These are phyloP conservation scores for Fusarium armeniacum DNA, from an alignment of 2,329 filamentous ascomycete species.

Conservation along the genomic window DNA sequence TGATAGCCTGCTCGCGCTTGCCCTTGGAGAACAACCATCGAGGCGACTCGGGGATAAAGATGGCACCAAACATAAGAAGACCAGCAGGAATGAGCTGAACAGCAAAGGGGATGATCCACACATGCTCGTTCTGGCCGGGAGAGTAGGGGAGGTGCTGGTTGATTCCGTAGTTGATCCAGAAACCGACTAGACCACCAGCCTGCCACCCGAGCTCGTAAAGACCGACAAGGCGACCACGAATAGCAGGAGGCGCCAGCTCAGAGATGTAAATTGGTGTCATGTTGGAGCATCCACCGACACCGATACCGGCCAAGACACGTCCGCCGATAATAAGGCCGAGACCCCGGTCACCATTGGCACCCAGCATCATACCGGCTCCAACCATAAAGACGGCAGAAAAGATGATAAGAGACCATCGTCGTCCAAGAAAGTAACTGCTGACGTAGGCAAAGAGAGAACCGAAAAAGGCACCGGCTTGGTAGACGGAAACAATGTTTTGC, in stretches of 20 bases:
- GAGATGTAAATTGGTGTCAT: slow-evolving; percentile 75
- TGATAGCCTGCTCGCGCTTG: slow-evolving; percentile 69
- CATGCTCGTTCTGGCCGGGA: slow-evolving; percentile 55
- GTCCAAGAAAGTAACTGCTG: slow-evolving; percentile 75
- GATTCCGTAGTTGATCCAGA: slow-evolving; percentile 77
- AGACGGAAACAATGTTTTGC: slow-evolving; percentile 83
- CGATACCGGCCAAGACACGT: slow-evolving; percentile 73
- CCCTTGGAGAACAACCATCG: slow-evolving; percentile 77
- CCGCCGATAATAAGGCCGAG: slow-evolving; percentile 75
- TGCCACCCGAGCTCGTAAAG: slow-evolving; percentile 78
- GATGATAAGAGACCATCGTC: slow-evolving; percentile 73
- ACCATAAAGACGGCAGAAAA: slow-evolving; percentile 75
- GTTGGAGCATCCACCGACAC: slow-evolving; percentile 73
- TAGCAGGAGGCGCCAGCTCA: slow-evolving; percentile 71
- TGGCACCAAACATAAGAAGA: slow-evolving; percentile 69
- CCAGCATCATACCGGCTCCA: slow-evolving; percentile 80
- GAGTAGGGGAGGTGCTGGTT: slow-evolving; percentile 62
- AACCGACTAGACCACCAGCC: slow-evolving; percentile 73
- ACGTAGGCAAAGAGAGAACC: slow-evolving; percentile 79
- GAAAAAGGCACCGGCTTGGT: slow-evolving; percentile 88
- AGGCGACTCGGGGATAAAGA: slow-evolving; percentile 75
- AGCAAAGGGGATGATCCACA: slow-evolving; percentile 76
- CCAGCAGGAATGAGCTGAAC: slow-evolving; percentile 77
- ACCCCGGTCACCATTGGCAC: slow-evolving; percentile 71
- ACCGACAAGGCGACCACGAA: slow-evolving; percentile 74